Base-by-base conservation (phyloP, 2,329 filamentous ascomycete species). In the Epichloe glyceriae region DNA sequence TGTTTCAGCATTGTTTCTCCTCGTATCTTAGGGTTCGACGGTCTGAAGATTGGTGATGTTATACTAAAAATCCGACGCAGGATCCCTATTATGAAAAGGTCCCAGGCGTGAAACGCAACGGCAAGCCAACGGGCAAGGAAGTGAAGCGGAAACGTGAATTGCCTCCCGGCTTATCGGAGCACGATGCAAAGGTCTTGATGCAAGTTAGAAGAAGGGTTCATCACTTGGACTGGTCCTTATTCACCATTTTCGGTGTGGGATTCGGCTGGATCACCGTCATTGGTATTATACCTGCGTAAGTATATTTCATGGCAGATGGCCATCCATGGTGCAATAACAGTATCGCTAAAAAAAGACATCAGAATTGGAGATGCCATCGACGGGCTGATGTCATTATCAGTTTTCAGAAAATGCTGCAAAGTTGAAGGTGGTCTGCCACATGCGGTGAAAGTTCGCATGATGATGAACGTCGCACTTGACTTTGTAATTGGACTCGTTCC, bases 261-360 rank as follows among this genome's bases (percentile, higher is more conserved):
- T 90, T 97, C 62, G 93, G 93, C 50, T 96, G 89, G 88, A 81
- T 86, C 48, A 86, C 84, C 59, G 78, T 95, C 52, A 87, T 97
- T 60, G 93, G 84, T 14, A 64, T 97, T 7, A 67, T 97, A 50
- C 93, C 93, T 58, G 79, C 79, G 79, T 88, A 76, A 75, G 86
- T 77, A 12, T 5, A 19, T 7, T 42, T 0, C n/a, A 34, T 11
- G n/a, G 38, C 7, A 41, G 26, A 19, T 33, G 8, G 20, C 30
- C 46, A 6, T n/a, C 30, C 4, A 5, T 34, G 8, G 7, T 7
- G 19, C 30, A 14, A 37, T 2, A 15, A 45, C 10, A 17, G 12
- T 20, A 19, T 20, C 38, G 19, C 49, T 42, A 8, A 51, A 35
- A 37, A 30, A 30, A n/a, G 8, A 35, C 17, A n/a, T 41, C 49